Conservation (phyloP, 306 rosid genomes). For the Begonia peltatifolia region DNA sequence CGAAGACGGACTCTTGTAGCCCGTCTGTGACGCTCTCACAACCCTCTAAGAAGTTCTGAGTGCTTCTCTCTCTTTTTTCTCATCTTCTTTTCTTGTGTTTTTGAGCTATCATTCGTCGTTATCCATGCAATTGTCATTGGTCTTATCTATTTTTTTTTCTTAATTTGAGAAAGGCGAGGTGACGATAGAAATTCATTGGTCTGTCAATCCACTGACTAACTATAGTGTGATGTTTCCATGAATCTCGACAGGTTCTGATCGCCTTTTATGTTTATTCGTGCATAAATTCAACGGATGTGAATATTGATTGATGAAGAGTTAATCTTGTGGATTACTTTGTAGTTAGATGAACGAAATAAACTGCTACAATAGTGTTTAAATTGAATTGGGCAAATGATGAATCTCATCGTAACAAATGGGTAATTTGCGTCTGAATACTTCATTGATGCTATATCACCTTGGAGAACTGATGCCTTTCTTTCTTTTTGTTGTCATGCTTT, state of each 20-base stretch:
- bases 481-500: no score
- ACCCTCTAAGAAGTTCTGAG: constrained; percentile 99
- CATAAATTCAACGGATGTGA: no score
- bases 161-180: constrained; percentile 25
- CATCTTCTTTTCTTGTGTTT: no score
- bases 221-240: constrained; percentile 44
- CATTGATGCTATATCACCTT: constrained; percentile 35
- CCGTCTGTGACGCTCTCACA: constrained; percentile 59
- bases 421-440: constrained; percentile 35
- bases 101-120: neutral
- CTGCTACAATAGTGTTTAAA: neutral
- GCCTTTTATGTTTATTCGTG: neutral
- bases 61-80: neutral
- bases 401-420: constrained; percentile 19
- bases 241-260: constrained; percentile 99
- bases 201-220: constrained; percentile 72
- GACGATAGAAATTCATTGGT: constrained; percentile 57
- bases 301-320: neutral
- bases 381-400: constrained; percentile 26
- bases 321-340: neutral
- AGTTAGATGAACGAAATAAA: neutral
- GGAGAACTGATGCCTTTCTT: constrained; percentile 38
- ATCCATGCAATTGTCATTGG: no score
- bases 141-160: neutral
- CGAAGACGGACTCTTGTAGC: constrained; percentile 23